Evolutionary conservation across 805 yeast species (phyloP).

Genomic region (Myxozyma sirexii): DNA sequence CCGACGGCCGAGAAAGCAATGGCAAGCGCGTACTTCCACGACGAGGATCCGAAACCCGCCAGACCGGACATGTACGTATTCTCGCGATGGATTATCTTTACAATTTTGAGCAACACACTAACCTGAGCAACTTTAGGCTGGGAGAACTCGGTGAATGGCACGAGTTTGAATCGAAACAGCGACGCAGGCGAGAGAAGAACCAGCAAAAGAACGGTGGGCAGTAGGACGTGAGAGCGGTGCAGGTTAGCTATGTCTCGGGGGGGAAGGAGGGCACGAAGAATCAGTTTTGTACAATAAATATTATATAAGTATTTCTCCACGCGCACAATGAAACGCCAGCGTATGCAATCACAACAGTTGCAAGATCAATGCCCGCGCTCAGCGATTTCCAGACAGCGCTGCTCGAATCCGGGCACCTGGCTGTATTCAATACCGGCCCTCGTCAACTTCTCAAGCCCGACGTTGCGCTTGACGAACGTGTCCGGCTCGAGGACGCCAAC

Average conservation of each 20-base stretch:
- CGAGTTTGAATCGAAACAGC: constrained; percentile 89
- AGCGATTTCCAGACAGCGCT: constrained; percentile 68
- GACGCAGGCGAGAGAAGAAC: constrained; percentile 45
- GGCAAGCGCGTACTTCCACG: constrained; percentile 67
- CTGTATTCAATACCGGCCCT: constrained; percentile 67
- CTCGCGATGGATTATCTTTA: not conserved
- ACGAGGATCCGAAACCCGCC: constrained; percentile 62
- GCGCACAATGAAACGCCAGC: not conserved
- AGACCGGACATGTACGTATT: constrained; percentile 51
- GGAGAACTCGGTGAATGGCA: constrained; percentile 89
- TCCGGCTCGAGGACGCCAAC: constrained; percentile 93
- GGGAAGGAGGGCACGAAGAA: too few relatives aligned
- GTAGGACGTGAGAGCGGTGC: too few relatives aligned
- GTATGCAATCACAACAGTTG: not conserved
- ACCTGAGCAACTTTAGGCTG: constrained; percentile 40
- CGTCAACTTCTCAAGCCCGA: constrained; percentile 59
- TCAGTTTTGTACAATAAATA: too few relatives aligned
- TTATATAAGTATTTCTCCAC: too few relatives aligned
- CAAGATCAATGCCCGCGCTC: constrained; percentile 19
- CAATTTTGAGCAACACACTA: not conserved
- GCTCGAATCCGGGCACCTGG: constrained; percentile 82
- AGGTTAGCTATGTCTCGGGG: too few relatives aligned
- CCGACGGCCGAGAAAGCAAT: constrained; percentile 72
- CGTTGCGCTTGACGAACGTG: constrained; percentile 79
- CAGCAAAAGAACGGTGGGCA: not conserved